Conservation (phyloP, 2,329 filamentous ascomycete species). For the Penicillium sp. region DNA sequence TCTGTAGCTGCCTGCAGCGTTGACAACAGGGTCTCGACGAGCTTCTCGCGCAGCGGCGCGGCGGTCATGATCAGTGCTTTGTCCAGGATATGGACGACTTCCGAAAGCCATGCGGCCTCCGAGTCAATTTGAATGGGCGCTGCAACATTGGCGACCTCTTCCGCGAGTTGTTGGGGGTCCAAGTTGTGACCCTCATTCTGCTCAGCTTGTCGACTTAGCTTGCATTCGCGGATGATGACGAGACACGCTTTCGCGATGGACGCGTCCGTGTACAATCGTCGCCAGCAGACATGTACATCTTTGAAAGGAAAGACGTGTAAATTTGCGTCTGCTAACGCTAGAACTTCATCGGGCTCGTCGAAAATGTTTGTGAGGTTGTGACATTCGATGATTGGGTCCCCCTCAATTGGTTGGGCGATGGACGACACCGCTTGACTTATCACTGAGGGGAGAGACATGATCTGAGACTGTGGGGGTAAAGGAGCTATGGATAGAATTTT, state of each 20-base stretch:
- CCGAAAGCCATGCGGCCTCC: conserved; percentile 54
- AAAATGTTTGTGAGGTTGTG: conserved; percentile 28
- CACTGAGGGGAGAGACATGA: conserved; percentile 29
- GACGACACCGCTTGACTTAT: conserved; percentile 30
- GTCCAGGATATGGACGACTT: conserved; percentile 71
- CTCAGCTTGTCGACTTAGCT: conserved; percentile 11
- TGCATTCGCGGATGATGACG: conserved; percentile 31
- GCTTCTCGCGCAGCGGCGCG: conserved; percentile 59
- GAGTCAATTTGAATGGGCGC: conserved; percentile 23
- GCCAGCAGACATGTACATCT: conserved; percentile 61
- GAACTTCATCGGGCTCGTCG: conserved; percentile 44
- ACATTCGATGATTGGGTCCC: conserved; percentile 45
- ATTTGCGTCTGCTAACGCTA: conserved; percentile 56
- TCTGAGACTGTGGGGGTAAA: background rate
- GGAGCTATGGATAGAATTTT: background rate
- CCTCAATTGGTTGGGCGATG: conserved; percentile 31
- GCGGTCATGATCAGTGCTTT: conserved; percentile 76
- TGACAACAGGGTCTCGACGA: conserved; percentile 44
- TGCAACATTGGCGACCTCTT: conserved; percentile 13
- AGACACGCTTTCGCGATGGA: conserved; percentile 53
- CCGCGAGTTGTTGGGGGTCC: conserved; percentile 16
- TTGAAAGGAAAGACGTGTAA: conserved; percentile 62
- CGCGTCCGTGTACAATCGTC: conserved; percentile 62
- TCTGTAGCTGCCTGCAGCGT: conserved; percentile 31
- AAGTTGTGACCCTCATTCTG: background rate